Base-by-base conservation (phyloP, 129 eudicot species). In the Dittrichia graveolens region DNA sequence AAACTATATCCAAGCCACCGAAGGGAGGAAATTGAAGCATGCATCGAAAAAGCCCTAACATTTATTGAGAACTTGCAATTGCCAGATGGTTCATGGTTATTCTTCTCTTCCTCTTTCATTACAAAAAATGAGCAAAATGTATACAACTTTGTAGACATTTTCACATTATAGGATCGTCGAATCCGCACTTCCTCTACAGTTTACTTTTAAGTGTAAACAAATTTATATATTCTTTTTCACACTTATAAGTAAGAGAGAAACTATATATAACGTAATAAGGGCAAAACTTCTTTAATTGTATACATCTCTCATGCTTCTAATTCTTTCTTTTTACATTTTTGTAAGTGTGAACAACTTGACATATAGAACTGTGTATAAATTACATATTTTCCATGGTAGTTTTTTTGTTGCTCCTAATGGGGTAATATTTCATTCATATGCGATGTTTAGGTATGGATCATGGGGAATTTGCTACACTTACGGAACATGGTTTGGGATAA, bases 401-500 rank as follows among this genome's bases (percentile, higher is more conserved):
- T 31, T 48, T 0, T 60, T 31, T 34, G 49, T 47, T 52, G 45
- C 19, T 52, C 8, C 12, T 49, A 2, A 66, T 43, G 9, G 49
- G 14, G 18, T 42, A 9, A 59, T 35, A 19, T 44, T 72, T 72
- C n/a, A n/a, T n/a, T n/a, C n/a, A n/a, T n/a, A n/a, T n/a, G 76
- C 62, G 60, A 53, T 8, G 50, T 65, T 38, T 43, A 88, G 95
- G 95, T 89, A 89, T 54, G 96, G 91, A 8, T 79, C 87, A 37
- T 90, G 96, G 96, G 96, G 86, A 8, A 75, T 90, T 45, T 90
- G 96, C 85, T 90, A 68, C 82, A 90, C 89, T 8, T 90, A 90
- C 65, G 96, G 96, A 24, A 90, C 94, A 54, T 90, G 94, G 96
- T 90, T 85, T 71, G 96, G 89, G 48, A 78, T 90, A 68, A 81